Evolutionary conservation across 2,329 filamentous ascomycete species (phyloP).

Genomic region (Fusarium scirpi): DNA sequence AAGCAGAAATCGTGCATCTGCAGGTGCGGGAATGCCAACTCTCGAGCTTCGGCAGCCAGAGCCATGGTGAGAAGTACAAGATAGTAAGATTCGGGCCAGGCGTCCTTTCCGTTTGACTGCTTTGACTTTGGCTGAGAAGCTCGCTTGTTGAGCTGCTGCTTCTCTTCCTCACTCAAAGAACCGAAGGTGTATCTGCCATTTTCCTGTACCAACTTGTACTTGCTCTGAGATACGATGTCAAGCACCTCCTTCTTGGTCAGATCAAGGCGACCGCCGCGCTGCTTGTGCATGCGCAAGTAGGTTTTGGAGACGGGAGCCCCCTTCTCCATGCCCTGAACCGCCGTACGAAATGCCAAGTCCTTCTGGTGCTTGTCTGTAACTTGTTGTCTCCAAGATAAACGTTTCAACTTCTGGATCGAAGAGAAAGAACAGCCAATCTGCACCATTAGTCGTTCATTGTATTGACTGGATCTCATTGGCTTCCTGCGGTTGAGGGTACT

Average conservation of each 20-base stretch:
- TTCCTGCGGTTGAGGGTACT: background rate
- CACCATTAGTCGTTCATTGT: background rate
- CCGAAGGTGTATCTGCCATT: rapidly evolving
- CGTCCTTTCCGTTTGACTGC: rapidly evolving
- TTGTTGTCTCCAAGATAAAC: background rate
- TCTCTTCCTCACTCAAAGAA: background rate
- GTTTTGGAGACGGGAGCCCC: background rate
- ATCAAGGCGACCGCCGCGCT: background rate
- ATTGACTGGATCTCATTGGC: background rate
- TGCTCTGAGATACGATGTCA: background rate
- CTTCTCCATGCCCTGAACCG: background rate
- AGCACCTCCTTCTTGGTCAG: background rate
- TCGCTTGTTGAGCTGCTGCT: background rate
- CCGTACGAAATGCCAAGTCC: rapidly evolving
- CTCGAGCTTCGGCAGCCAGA: background rate
- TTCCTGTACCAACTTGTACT: background rate
- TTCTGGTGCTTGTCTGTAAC: background rate
- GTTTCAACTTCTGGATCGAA: background rate
- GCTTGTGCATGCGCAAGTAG: background rate
- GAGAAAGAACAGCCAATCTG: background rate
- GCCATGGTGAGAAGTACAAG: background rate
- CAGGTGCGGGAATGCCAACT: slow-evolving; percentile 1
- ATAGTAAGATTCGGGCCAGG: background rate
- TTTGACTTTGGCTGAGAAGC: background rate
- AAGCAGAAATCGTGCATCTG: background rate